A percentile compares a stretch with the other conserved stretches of the same genome.
These are phyloP conservation scores for Arthrobotrys pseudoclavata DNA, from an alignment of 2,329 filamentous ascomycete genomes.

Conservation along the genomic window DNA sequence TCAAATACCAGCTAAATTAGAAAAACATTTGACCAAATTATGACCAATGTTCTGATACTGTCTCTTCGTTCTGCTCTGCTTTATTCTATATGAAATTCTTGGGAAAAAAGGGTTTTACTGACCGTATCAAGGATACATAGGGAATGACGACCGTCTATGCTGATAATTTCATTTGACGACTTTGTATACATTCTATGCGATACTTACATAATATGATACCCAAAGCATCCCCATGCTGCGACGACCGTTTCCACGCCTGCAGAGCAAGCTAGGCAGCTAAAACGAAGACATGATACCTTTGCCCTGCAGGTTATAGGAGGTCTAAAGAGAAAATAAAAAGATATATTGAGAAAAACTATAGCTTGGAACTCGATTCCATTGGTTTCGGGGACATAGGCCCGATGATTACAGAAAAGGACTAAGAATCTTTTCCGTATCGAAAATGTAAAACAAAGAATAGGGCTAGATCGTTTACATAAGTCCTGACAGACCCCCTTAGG, in stretches of 20 bases:
- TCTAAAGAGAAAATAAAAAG: not conserved
- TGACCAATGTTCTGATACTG: slow-evolving; percentile 18
- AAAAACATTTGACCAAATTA: slow-evolving; percentile 51
- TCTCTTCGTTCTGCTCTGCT: not conserved
- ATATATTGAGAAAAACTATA: not conserved
- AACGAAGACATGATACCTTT: not conserved
- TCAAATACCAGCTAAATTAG: slow-evolving; percentile 53
- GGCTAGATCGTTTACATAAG: slow-evolving; percentile 26
- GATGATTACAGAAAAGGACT: not conserved
- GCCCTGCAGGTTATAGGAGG: not conserved
- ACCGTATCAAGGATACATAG: not conserved
- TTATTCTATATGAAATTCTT: not conserved
- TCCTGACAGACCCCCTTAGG: not conserved
- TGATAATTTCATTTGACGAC: not conserved
- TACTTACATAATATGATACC: not conserved
- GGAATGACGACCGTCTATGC: no score
- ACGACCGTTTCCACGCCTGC: not conserved
- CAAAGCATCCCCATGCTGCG: not conserved
- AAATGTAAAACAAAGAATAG: not conserved
- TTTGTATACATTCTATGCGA: not conserved
- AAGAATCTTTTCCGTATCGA: not conserved
- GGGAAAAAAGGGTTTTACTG: not conserved
- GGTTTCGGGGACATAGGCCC: slow-evolving; percentile 12
- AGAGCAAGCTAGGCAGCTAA: not conserved
- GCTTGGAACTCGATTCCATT: not conserved